phyloP scores from a whole-genome alignment of 495 filamentous ascomycete genomes.

The Astrocystis sublimbata region DNA sequence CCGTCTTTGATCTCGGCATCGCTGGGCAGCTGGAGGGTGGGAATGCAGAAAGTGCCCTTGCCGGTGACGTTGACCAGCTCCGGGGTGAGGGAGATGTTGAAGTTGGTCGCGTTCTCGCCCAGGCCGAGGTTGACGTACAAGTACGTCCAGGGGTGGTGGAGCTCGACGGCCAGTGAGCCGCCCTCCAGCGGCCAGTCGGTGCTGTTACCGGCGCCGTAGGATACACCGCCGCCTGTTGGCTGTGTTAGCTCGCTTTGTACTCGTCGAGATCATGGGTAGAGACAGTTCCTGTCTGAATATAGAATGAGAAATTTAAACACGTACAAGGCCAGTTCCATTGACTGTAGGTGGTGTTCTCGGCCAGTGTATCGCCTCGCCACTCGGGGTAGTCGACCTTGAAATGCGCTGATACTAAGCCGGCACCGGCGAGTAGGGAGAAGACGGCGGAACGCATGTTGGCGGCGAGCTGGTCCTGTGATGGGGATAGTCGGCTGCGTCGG shows the following conservation, averaged over 20 bases:
- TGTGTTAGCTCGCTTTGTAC: slow-evolving; percentile 12
- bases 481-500: not conserved
- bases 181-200: slow-evolving; percentile 62
- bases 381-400: slow-evolving; percentile 58
- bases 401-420: slow-evolving; percentile 53
- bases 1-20: slow-evolving; percentile 53
- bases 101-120: slow-evolving; percentile 52
- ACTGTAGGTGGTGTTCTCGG: slow-evolving; percentile 35
- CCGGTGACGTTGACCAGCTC: slow-evolving; percentile 60
- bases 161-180: slow-evolving; percentile 54
- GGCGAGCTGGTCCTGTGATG: not conserved
- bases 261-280: slow-evolving; percentile 3
- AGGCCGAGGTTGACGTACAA: slow-evolving; percentile 65
- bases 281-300: not conserved
- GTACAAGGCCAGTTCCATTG: slow-evolving; percentile 63
- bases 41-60: slow-evolving; percentile 61
- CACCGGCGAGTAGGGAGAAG: slow-evolving; percentile 37
- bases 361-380: slow-evolving; percentile 57
- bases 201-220: slow-evolving; percentile 51
- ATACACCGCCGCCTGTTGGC: slow-evolving; percentile 54
- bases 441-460: slow-evolving; percentile 32
- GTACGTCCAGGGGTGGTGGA: slow-evolving; percentile 58
- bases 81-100: slow-evolving; percentile 60
- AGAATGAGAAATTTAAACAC: slow-evolving; percentile 20
- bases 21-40: slow-evolving; percentile 47